Evolutionary conservation across 371 early-diverging fungal species (phyloP).

Genomic region (Mortierella sp.): DNA sequence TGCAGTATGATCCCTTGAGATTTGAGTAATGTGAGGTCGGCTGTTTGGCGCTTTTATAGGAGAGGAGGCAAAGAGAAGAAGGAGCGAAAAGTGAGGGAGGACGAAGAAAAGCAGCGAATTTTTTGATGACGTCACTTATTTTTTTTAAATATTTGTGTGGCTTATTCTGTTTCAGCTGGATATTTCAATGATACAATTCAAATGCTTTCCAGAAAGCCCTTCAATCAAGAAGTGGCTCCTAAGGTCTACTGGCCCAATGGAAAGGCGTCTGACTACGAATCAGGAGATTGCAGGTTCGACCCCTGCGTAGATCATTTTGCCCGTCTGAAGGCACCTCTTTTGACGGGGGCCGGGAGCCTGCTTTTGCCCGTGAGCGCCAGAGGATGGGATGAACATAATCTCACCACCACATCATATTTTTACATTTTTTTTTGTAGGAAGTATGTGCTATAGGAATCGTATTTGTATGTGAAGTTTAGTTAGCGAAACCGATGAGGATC

Average conservation of each 20-base stretch:
- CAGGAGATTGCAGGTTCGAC: conserved; percentile 50
- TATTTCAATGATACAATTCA: not conserved
- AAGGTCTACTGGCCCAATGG: conserved; percentile 41
- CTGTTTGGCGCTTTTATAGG: conserved; percentile 21
- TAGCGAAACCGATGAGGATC: too few relatives aligned
- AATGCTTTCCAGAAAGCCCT: not conserved
- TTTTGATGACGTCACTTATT: conserved; percentile 4
- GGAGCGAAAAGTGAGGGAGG: conserved; percentile 24
- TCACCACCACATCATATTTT: too few relatives aligned
- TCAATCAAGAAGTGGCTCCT: not conserved
- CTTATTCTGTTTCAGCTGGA: not conserved
- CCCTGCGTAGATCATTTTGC: conserved; percentile 38
- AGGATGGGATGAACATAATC: too few relatives aligned
- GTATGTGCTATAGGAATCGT: too few relatives aligned
- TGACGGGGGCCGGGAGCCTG: not conserved
- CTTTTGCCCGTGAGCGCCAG: too few relatives aligned
- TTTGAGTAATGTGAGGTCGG: conserved; percentile 5
- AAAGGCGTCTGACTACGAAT: conserved; percentile 54
- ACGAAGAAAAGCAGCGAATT: not conserved
- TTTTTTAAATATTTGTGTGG: not conserved
- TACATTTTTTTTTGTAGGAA: too few relatives aligned
- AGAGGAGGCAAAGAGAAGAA: conserved; percentile 21
- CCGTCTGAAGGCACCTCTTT: not conserved
- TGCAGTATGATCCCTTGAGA: conserved; percentile 20
- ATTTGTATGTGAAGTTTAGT: too few relatives aligned